Evolutionary conservation across 2,329 filamentous ascomycete genomes (phyloP), one percentile per base, ranked within the genome.

Genomic region (Talaromyces sp.): DNA sequence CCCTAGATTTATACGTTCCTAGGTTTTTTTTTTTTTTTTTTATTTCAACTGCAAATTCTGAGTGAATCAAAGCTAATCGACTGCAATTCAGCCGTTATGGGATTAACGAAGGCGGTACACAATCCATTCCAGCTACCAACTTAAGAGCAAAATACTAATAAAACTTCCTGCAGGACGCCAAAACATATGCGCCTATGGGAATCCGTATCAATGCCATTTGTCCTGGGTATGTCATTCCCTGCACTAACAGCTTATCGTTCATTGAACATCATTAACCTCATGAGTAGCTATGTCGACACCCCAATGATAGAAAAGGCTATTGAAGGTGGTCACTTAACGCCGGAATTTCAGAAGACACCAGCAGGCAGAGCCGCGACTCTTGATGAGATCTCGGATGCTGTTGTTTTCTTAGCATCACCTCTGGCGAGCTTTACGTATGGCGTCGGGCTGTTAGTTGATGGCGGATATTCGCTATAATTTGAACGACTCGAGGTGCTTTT

Each of bases 121-220:
- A 9, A 1, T 32, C 22, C 27, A 44, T n/a, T 33, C 19, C 4
- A 11, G 5, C 4, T 19, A 32, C 11, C 3, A 1, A 39, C 11
- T 11, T 6, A 16, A 24, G n/a, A n/a, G 27, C 35, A 10, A 33
- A 32, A 20, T 9, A 16, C 13, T 32, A 14, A 41, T 24, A 11
- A 44, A 11, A n/a, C 20, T 55, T 39, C 47, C 11, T 7, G 40
- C 40, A 64, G 58, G 62, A 63, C 16, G 82, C 78, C 6, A 75
- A 77, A 52, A 70, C 72, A 0, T 84, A 85, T 64, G 81, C 76
- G 1, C 62, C 70, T 2, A 58, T 73, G 22, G 77, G 75, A 8
- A 83, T 85, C 49, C 77, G 82, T 32, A 80, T 86, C 65, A 86
- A 85, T 61, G 81, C 80, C 6, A 77, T 85, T 4, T 84, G 82